A percentile compares a stretch with the other conserved stretches of the same genome.
These are phyloP conservation scores for Ogataea pignaliae DNA, from an alignment of 805 yeast species.

Conservation along the genomic window DNA sequence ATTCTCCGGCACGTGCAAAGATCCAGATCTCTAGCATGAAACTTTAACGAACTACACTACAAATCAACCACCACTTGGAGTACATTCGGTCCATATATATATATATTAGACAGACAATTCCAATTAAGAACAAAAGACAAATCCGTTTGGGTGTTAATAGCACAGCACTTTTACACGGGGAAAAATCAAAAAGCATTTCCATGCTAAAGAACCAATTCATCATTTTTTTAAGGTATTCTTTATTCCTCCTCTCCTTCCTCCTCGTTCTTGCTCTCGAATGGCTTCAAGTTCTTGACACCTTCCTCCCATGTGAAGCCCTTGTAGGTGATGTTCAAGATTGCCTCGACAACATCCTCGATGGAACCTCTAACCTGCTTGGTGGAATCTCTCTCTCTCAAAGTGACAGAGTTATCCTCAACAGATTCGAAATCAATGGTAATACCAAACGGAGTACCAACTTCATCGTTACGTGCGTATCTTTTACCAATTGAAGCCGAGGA, in stretches of 20 bases:
- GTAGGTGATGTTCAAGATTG: conserved; percentile 73
- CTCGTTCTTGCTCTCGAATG: conserved; percentile 68
- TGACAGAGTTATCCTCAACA: conserved; percentile 79
- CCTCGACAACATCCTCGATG: conserved; percentile 60
- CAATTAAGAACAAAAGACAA: neutral
- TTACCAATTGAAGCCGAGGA: conserved; percentile 97
- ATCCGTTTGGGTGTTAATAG: too few species aligned
- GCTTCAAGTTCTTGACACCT: conserved; percentile 68
- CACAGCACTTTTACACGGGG: too few species aligned
- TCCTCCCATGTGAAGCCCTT: conserved; percentile 77
- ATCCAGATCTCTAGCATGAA: too few species aligned
- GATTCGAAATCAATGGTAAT: conserved; percentile 95
- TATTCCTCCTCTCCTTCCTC: conserved; percentile 25
- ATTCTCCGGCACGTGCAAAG: too few species aligned
- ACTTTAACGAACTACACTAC: too few species aligned
- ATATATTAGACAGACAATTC: neutral
- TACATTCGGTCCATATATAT: too few species aligned
- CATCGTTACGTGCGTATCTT: conserved; percentile 97
- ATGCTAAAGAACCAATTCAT: too few species aligned
- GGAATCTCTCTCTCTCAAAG: conserved; percentile 95
- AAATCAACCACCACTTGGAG: too few species aligned
- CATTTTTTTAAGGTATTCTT: too few species aligned
- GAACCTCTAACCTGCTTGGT: conserved; percentile 96
- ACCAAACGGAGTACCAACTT: conserved; percentile 98
- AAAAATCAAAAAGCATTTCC: neutral